Conservation (phyloP, 2,329 filamentous ascomycete genomes). For the Chaetomiaceae sp. region DNA sequence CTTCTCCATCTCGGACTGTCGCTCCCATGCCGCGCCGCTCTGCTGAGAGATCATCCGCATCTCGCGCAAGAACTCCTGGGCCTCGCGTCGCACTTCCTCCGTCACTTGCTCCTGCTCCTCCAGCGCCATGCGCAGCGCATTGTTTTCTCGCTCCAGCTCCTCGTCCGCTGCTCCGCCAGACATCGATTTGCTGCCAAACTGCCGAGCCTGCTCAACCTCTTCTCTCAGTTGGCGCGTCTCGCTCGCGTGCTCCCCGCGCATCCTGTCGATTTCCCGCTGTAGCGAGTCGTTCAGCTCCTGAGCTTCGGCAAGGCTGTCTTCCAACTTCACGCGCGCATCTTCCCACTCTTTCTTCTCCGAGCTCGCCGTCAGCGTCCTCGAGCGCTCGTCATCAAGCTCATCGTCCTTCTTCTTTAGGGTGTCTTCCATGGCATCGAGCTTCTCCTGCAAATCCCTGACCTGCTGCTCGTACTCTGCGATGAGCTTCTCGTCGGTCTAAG, state of each 20-base stretch:
- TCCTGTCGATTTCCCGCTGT: slow-evolving; percentile 68
- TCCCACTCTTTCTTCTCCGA: slow-evolving; percentile 66
- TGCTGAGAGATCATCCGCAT: slow-evolving; percentile 83
- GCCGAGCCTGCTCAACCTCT: slow-evolving; percentile 48
- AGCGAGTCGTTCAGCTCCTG: slow-evolving; percentile 74
- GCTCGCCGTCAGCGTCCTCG: slow-evolving; percentile 44
- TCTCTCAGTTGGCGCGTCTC: slow-evolving; percentile 57
- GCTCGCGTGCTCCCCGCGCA: slow-evolving; percentile 61
- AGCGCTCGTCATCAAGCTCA: slow-evolving; percentile 57
- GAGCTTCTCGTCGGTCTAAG: slow-evolving; percentile 60
- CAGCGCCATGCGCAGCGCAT: slow-evolving; percentile 58
- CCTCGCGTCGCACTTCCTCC: slow-evolving; percentile 79
- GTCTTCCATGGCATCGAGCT: slow-evolving; percentile 64
- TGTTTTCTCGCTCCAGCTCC: slow-evolving; percentile 62
- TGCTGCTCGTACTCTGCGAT: slow-evolving; percentile 77
- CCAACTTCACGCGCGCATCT: slow-evolving; percentile 59
- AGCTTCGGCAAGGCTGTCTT: slow-evolving; percentile 67
- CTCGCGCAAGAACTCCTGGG: slow-evolving; percentile 75
- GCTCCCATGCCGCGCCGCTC: slow-evolving; percentile 70
- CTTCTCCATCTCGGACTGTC: slow-evolving; percentile 70
- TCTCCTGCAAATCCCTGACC: slow-evolving; percentile 66
- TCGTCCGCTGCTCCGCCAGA: slow-evolving; percentile 35
- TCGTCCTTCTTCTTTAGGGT: slow-evolving; percentile 61
- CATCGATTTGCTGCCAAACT: slow-evolving; percentile 14
- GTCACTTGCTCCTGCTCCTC: slow-evolving; percentile 74